phyloP scores from a whole-genome alignment of 2,329 filamentous ascomycete species.

The Phyllosticta capitalensis region DNA sequence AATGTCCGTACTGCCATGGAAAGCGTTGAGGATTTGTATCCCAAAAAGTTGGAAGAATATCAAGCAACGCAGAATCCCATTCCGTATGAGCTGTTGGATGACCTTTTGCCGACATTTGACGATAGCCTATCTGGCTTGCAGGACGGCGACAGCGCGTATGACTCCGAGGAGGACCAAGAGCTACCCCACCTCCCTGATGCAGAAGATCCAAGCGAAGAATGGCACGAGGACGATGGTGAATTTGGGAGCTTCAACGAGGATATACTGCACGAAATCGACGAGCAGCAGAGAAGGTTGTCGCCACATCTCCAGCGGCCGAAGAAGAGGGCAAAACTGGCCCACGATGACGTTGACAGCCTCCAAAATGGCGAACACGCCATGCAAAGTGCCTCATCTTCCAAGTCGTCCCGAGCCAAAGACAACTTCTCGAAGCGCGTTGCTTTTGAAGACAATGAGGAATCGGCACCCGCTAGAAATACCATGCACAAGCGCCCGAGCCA shows the following conservation, averaged over 20 bases:
- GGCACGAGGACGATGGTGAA: constrained; percentile 1
- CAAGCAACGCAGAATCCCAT: constrained; percentile 7
- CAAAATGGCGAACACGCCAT: neutral
- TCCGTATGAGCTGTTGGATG: neutral
- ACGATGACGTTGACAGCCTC: neutral
- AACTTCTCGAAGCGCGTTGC: neutral
- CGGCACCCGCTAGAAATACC: neutral
- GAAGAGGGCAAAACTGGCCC: neutral
- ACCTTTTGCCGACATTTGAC: constrained; percentile 31
- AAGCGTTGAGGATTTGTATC: constrained; percentile 81
- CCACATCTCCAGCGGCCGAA: neutral
- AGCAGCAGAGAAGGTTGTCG: neutral
- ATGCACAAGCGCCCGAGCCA: neutral
- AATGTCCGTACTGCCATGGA: constrained; percentile 67
- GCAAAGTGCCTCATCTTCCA: neutral
- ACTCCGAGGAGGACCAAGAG: constrained; percentile 32
- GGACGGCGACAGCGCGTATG: constrained; percentile 30
- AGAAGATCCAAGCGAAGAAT: neutral
- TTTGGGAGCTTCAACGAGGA: constrained; percentile 9
- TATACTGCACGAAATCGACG: constrained; percentile 1
- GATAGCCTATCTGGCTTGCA: constrained; percentile 49
- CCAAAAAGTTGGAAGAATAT: constrained; percentile 44
- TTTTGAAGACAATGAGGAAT: neutral
- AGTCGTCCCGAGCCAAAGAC: neutral
- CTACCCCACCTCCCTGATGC: neutral